A percentile compares a stretch with the other conserved stretches of the same genome.
phyloP scores from a whole-genome alignment of 805 yeast species.

The Maudiozyma serrabonitensis region DNA sequence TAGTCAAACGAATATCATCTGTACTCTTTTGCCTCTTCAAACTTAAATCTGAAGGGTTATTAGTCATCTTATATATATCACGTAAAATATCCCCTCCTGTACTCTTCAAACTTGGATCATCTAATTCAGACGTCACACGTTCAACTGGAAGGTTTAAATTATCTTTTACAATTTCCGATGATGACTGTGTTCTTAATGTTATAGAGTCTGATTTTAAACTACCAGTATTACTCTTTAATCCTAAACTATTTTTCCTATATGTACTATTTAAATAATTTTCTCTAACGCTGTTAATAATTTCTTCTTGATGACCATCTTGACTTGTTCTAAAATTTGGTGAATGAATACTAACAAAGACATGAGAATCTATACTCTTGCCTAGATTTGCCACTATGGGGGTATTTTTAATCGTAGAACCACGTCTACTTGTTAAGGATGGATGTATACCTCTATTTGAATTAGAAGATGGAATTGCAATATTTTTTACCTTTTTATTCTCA shows the following conservation, averaged over 20 bases:
- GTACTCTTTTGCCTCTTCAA: slow-evolving; percentile 12
- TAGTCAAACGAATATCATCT: slow-evolving; percentile 19
- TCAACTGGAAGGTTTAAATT: background rate
- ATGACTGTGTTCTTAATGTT: background rate
- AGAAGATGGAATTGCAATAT: background rate
- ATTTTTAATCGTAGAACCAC: slow-evolving; percentile 3
- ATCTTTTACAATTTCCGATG: background rate
- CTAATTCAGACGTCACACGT: background rate
- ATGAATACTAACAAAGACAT: slow-evolving; percentile 19
- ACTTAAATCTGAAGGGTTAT: background rate
- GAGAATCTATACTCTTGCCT: slow-evolving; percentile 8
- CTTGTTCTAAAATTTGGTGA: slow-evolving; percentile 27
- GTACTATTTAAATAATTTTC: slow-evolving; percentile 20
- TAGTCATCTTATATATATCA: slow-evolving; percentile 27
- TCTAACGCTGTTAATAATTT: slow-evolving; percentile 25
- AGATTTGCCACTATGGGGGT: background rate
- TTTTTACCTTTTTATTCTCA: background rate
- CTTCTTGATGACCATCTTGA: slow-evolving; percentile 19
- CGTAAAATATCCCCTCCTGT: slow-evolving; percentile 32
- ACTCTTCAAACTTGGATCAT: slow-evolving; percentile 12
- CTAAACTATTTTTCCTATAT: slow-evolving; percentile 3
- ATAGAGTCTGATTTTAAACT: background rate
- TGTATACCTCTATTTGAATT: background rate
- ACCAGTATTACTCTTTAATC: background rate
- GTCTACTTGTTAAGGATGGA: slow-evolving; percentile 2